Base-by-base conservation (phyloP, 2,329 filamentous ascomycete species). In the Neopestalotiopsis clavispora region DNA sequence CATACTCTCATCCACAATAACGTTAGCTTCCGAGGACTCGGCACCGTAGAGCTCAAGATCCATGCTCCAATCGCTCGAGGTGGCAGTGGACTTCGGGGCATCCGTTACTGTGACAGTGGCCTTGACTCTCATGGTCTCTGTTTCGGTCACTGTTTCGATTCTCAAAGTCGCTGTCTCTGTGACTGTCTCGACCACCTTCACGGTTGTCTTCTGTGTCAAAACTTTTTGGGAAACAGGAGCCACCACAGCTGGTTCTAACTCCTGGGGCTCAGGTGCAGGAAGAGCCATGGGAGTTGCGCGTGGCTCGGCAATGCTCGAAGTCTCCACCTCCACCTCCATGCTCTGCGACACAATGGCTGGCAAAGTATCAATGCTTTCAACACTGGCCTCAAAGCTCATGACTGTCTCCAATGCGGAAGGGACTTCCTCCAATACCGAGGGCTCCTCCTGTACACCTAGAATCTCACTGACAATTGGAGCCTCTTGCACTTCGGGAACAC, bases 121-220 rank as follows among this genome's bases (percentile, higher is more conserved):
- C 49, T 72, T 71, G 63, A 76, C 69, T 2, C 71, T 81, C 69
- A 81, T 77, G 0, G 72, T 80, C 70, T 80, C 76, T 30, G 78
- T 76, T 65, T 78, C 73, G 1, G 77, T 81, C 4, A 67, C 20
- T 5, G 65, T 67, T 38, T 67, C 65, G 14, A 67, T 67, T 32
- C 20, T 59, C 20, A 67, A 23, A 12, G 65, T 67, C 1, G 83
- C 66, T 2, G 76, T 72, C 72, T 78, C 69, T 1, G 77, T 79
- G n/a, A 79, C 73, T 1, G 77, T 80, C 70, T 82, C 77, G 10
- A 82, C 74, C 5, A 82, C 72, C 2, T 75, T 75, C 12, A 82
- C 75, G 0, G 77, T 70, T 62, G 75, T 78, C 56, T 73, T 76
- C 61, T 76, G 72, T 20, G 73, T 75, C 17, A 78, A 73, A 2